phyloP scores from a whole-genome alignment of 148 eudicot species.

The Rhododendron simsii region DNA sequence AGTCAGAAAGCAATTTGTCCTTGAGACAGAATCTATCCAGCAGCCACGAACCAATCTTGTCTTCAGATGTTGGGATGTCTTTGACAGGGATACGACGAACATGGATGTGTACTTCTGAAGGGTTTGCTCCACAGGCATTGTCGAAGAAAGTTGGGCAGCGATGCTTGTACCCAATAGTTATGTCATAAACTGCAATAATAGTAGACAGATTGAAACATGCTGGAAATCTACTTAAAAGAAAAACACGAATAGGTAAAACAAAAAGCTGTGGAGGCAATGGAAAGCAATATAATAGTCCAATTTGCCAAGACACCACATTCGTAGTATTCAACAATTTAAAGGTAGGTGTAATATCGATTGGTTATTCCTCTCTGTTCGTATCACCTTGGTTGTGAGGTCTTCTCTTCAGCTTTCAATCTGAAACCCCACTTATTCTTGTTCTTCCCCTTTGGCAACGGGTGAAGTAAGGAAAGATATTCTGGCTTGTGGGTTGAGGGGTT shows the following conservation, averaged over 20 bases:
- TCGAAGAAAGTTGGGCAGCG: slow-evolving; percentile 78
- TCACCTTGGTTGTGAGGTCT: too few relatives aligned
- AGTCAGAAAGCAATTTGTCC: slow-evolving; percentile 66
- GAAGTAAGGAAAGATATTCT: neutral
- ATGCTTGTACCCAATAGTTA: slow-evolving; percentile 82
- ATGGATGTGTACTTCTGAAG: slow-evolving; percentile 89
- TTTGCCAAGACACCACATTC: neutral
- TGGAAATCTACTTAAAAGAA: neutral
- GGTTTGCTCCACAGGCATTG: slow-evolving; percentile 79
- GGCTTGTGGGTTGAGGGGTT: neutral
- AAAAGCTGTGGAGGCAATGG: neutral
- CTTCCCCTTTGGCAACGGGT: too few relatives aligned
- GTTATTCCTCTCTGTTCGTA: too few relatives aligned
- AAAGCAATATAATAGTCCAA: neutral
- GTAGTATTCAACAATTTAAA: neutral
- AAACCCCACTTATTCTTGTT: too few relatives aligned
- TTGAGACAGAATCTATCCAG: slow-evolving; percentile 55
- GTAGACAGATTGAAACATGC: neutral
- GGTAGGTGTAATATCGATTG: neutral
- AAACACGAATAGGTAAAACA: neutral
- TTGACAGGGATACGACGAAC: slow-evolving; percentile 45
- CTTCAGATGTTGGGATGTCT: slow-evolving; percentile 62
- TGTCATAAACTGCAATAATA: slow-evolving; percentile 65
- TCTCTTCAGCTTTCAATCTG: too few relatives aligned
- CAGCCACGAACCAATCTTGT: slow-evolving; percentile 59